Conservation (phyloP, 371 early-diverging fungal species). For the Coemansia linderi region DNA sequence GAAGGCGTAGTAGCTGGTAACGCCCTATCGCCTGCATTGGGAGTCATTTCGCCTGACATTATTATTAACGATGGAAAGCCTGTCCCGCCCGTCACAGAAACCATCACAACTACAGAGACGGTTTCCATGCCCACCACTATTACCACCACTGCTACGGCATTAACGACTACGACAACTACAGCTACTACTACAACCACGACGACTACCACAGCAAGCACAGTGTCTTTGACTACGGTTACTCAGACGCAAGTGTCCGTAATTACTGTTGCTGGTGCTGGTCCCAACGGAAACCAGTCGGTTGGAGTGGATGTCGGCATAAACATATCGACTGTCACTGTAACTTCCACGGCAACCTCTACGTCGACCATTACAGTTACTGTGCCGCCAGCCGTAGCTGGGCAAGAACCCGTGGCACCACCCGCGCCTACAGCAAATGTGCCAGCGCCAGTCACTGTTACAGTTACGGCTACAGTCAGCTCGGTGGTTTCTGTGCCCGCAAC, state of each 20-base stretch:
- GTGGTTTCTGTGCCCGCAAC: background rate
- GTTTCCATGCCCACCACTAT: conserved; percentile 1
- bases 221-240: background rate
- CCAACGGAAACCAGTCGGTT: background rate
- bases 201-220: conserved; percentile 1
- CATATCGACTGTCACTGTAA: background rate
- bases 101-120: background rate
- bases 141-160: background rate
- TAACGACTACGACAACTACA: conserved; percentile 6
- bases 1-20: too few relatives aligned
- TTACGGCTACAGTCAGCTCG: background rate
- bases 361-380: conserved; percentile 12
- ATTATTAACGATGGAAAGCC: background rate
- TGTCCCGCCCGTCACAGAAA: background rate
- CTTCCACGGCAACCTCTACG: conserved; percentile 10
- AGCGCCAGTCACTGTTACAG: conserved; percentile 13
- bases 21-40: background rate
- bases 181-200: conserved; percentile 17
- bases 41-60: background rate
- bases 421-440: conserved; percentile 9
- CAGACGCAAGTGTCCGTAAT: conserved; percentile 2
- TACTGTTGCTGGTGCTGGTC: background rate
- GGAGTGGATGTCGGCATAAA: background rate
- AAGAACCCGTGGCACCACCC: background rate
- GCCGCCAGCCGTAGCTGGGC: background rate